Conservation (phyloP, 1,284 basidiomycete genomes). For the Hypsizygus ulmarius region DNA sequence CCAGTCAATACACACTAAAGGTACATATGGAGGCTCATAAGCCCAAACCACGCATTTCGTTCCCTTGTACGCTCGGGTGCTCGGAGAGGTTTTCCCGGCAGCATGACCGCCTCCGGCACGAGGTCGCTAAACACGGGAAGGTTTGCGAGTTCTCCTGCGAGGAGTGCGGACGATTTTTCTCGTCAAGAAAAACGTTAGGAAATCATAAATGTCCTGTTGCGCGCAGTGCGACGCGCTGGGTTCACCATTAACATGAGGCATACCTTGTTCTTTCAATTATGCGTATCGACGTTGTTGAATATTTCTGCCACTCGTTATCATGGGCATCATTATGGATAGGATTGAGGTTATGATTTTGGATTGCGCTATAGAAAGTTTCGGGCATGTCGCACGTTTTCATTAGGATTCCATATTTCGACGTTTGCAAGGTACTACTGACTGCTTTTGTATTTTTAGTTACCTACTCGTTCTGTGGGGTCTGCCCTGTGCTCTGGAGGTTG, state of each 20-base stretch:
- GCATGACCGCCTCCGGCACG: conserved; percentile 50
- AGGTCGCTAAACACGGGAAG: conserved; percentile 50
- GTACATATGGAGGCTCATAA: conserved; percentile 52
- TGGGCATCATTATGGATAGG: no score
- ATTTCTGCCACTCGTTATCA: no score
- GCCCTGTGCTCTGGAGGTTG: no score
- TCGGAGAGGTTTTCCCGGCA: conserved; percentile 48
- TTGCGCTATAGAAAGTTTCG: no score
- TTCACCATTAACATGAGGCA: conserved; percentile 26
- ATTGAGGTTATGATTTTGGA: no score
- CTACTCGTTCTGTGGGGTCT: no score
- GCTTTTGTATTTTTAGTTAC: no score
- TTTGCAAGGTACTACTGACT: no score
- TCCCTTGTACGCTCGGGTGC: conserved; percentile 47
- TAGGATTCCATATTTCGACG: no score
- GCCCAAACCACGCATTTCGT: conserved; percentile 44
- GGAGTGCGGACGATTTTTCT: conserved; percentile 48
- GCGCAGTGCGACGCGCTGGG: conserved; percentile 44
- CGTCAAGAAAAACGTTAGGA: conserved; percentile 44
- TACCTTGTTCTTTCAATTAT: no score
- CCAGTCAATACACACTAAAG: conserved; percentile 48
- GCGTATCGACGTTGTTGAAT: no score
- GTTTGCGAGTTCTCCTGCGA: conserved; percentile 47
- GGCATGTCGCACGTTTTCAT: no score
- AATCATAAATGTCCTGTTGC: conserved; percentile 50